Conservation (phyloP, 495 filamentous ascomycete genomes). For the Penicillium tannophilum region DNA sequence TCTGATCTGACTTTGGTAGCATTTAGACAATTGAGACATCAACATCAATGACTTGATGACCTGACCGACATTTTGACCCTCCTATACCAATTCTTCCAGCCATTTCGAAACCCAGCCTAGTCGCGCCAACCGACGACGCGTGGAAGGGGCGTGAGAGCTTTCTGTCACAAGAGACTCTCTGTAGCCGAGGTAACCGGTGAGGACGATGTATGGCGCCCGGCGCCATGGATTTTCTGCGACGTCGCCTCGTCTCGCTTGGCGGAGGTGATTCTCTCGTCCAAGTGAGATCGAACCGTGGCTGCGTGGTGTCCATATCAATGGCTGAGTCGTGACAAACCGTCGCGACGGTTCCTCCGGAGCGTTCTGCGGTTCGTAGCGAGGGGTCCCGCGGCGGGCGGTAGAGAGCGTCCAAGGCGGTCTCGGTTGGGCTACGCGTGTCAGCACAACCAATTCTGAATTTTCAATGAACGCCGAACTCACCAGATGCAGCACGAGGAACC, state of each 20-base stretch:
- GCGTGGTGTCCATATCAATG: background rate
- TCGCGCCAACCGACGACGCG: background rate
- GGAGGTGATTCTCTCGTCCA: background rate
- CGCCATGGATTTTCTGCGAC: background rate
- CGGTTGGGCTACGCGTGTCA: background rate
- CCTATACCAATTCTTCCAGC: background rate
- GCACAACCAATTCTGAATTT: background rate
- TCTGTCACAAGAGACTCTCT: background rate
- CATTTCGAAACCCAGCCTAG: background rate
- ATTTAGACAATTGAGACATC: background rate
- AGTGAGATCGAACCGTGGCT: background rate
- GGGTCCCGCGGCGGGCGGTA: background rate
- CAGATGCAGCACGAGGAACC: background rate
- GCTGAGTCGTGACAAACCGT: background rate
- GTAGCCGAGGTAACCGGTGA: background rate
- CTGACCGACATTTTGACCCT: background rate
- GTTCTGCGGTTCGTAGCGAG: background rate
- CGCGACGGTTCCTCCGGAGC: background rate
- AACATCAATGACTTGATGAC: background rate
- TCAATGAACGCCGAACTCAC: background rate
- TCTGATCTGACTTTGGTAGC: background rate
- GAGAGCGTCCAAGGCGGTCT: background rate
- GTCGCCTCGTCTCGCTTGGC: background rate
- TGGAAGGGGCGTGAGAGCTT: background rate
- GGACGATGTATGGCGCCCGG: background rate